Conservation (phyloP, 1,284 basidiomycete genomes). For the Cutaneotrichosporon mucoides region DNA sequence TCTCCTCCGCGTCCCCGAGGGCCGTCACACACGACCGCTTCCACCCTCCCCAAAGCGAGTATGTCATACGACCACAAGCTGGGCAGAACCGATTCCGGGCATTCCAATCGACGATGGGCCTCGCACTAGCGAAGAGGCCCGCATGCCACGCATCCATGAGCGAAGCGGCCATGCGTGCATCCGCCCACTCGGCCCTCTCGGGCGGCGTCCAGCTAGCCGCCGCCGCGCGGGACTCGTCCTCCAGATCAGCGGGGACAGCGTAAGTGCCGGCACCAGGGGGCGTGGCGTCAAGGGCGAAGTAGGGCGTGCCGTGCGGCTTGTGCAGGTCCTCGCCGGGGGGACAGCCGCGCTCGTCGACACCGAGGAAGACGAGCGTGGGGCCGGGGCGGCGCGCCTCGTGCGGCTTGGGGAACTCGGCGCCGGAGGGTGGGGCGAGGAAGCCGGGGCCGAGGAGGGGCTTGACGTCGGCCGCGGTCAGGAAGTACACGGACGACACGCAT, state of each 20-base stretch:
- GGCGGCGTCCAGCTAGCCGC: conserved; percentile 18
- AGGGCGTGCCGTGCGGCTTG: conserved; percentile 67
- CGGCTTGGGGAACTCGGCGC: conserved; percentile 30
- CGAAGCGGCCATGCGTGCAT: conserved; percentile 62
- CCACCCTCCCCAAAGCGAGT: conserved; percentile 94
- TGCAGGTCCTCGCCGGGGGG: conserved; percentile 54
- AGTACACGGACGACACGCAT: conserved; percentile 55
- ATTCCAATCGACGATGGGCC: conserved; percentile 87
- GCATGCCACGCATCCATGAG: conserved; percentile 54
- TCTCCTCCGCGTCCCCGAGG: conserved; percentile 29
- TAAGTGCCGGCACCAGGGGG: conserved; percentile 48
- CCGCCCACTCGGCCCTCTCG: conserved; percentile 59
- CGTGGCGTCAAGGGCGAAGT: conserved; percentile 72
- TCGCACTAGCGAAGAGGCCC: conserved; percentile 67
- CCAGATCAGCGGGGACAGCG: conserved; percentile 10
- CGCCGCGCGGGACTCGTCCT: neutral
- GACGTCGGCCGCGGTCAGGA: conserved; percentile 57
- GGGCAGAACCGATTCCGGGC: conserved; percentile 86
- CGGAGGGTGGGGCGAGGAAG: conserved; percentile 28
- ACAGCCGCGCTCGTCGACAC: conserved; percentile 63
- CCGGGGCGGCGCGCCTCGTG: conserved; percentile 62
- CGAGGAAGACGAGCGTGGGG: conserved; percentile 64
- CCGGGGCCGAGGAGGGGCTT: conserved; percentile 59
- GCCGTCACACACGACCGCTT: conserved; percentile 77
- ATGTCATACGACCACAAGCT: conserved; percentile 73